Conservation (phyloP, 768 basidiomycete species). For the Lactarius sanguifluus region DNA sequence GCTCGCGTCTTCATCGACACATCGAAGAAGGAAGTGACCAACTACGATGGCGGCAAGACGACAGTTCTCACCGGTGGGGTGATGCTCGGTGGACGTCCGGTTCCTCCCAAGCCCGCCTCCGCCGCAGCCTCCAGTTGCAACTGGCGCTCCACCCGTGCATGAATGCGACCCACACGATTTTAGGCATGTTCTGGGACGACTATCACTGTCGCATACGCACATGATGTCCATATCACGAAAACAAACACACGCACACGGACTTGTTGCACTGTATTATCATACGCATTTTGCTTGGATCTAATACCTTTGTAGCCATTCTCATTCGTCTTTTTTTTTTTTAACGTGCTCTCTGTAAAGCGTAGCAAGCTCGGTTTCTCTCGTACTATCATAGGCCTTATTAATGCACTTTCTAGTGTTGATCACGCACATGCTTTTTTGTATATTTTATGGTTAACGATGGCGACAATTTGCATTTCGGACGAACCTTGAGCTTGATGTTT, state of each 20-base stretch:
- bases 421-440: not conserved
- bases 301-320: slow-evolving; percentile 29
- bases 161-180: slow-evolving; percentile 29
- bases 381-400: slow-evolving; percentile 17
- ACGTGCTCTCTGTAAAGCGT: slow-evolving; percentile 28
- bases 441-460: not conserved
- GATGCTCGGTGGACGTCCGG: slow-evolving; percentile 60
- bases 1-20: slow-evolving; percentile 72
- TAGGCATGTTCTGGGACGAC: slow-evolving; percentile 13
- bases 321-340: slow-evolving; percentile 23
- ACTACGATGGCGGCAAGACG: slow-evolving; percentile 86
- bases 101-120: slow-evolving; percentile 30
- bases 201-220: slow-evolving; percentile 11
- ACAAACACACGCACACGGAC: slow-evolving; percentile 19
- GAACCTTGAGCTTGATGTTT: not conserved
- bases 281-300: slow-evolving; percentile 33
- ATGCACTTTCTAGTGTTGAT: slow-evolving; percentile 25
- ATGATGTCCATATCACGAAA: slow-evolving; percentile 24
- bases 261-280: slow-evolving; percentile 29
- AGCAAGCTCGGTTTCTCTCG: slow-evolving; percentile 18
- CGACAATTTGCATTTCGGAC: not conserved
- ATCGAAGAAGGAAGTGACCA: slow-evolving; percentile 75
- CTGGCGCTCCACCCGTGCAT: slow-evolving; percentile 62
- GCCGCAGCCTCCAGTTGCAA: slow-evolving; percentile 37
- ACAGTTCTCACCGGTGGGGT: slow-evolving; percentile 86